phyloP scores from a whole-genome alignment of 1,139 yeast genomes.

The Candida anutae region DNA sequence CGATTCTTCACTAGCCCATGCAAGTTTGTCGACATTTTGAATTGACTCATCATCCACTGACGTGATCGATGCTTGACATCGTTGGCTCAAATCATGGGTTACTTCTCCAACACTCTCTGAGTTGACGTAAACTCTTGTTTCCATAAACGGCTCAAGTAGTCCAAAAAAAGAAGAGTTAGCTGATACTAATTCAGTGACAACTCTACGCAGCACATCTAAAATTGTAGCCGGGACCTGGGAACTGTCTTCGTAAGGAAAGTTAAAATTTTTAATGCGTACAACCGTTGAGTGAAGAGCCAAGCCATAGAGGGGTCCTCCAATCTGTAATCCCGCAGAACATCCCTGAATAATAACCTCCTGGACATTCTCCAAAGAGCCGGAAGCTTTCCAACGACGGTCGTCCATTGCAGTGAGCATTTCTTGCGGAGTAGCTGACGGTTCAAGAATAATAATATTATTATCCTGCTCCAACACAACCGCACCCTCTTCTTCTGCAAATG shows the following conservation, averaged over 20 bases:
- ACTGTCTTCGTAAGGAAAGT: conserved; percentile 47
- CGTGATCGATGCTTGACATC: conserved; percentile 64
- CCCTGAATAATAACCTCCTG: conserved; percentile 52
- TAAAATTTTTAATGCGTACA: conserved; percentile 44
- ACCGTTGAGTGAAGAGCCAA: conserved; percentile 59
- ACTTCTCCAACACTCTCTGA: conserved; percentile 78
- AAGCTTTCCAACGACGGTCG: conserved; percentile 46
- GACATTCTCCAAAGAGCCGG: conserved; percentile 39
- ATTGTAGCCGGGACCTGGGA: conserved; percentile 18
- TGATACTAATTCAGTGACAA: conserved; percentile 29
- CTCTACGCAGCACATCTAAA: conserved; percentile 25
- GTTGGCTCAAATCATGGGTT: conserved; percentile 62
- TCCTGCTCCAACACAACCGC: conserved; percentile 27
- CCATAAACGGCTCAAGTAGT: conserved; percentile 83
- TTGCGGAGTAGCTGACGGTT: conserved; percentile 20
- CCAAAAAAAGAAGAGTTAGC: conserved; percentile 27
- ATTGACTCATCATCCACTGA: conserved; percentile 53
- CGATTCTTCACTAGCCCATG: conserved; percentile 45
- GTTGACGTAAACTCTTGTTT: conserved; percentile 56
- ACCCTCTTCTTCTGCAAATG: conserved; percentile 32
- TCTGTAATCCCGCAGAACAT: conserved; percentile 62
- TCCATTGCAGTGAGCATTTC: conserved; percentile 19
- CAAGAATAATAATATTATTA: conserved; percentile 30
- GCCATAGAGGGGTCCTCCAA: conserved; percentile 65
- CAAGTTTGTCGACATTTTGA: conserved; percentile 28